Base-by-base conservation (phyloP, 106 monocot genomes). In the Dioscorea dumetorum region DNA sequence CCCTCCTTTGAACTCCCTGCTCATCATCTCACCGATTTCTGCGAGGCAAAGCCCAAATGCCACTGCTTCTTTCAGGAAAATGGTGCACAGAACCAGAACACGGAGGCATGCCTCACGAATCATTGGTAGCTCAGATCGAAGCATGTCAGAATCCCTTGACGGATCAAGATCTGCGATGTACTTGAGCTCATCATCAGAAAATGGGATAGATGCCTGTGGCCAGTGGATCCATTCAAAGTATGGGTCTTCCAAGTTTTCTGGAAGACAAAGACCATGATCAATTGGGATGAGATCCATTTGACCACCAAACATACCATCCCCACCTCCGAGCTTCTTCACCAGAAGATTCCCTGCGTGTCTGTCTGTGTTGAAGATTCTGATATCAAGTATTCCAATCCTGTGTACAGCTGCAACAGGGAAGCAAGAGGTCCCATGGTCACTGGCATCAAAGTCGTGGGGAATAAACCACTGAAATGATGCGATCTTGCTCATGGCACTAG, bases 11-110 rank as follows among this genome's bases (percentile, higher is more conserved):
- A 83, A 86, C 70, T 83, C 86, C 48, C 89, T 75, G 75, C 79
- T 90, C 89, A 90, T 90, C 85, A 90, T 90, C 67, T 85, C 85
- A 12, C 89, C 90, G 16, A 90, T 90, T 72, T 90, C 85, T 34
- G 85, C 73, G 31, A 90, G 72, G 61, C 83, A 85, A 57, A 90
- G 80, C 49, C 86, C 90, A 60, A 73, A 83, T 19, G 74, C 66
- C 12, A 83, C 85, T 48, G 86, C 79, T 60, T 83, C 80, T 72
- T 90, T 86, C 33, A 90, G 80, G 54, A 90, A 90, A 71, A 80
- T 78, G 0, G 90, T 90, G 70, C 86, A 86, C 14, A 90, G 72
- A 33, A 83, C 63, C 17, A 79, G 48, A 31, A 79, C 64, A 59
- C 79, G 35, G 10, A 78, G 62, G 41, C 78, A 78, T 12, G 78